A percentile compares a stretch with the other conserved stretches of the same genome.
Conservation (phyloP, 257 asterid species). For the Pogostemon cablin region DNA sequence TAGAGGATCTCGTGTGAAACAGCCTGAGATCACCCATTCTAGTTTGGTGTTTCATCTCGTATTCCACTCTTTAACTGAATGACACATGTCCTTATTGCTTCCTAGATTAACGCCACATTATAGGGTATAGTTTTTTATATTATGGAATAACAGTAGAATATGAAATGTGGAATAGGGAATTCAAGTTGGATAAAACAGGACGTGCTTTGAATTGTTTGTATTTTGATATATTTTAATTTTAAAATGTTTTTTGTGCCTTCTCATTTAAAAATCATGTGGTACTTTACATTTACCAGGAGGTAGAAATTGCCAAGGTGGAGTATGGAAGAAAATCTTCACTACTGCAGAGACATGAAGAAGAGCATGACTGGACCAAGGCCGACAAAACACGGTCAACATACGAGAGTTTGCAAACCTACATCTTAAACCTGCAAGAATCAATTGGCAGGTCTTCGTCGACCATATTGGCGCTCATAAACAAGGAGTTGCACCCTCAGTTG, state of each 20-base stretch:
- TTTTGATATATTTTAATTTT: not conserved
- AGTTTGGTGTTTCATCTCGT: too few species aligned
- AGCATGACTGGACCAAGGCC: slow-evolving; percentile 59
- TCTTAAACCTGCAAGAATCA: slow-evolving; percentile 63
- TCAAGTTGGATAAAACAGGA: too few species aligned
- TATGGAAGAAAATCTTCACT: slow-evolving; percentile 54
- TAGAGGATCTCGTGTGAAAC: slow-evolving; percentile 10
- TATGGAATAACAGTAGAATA: too few species aligned
- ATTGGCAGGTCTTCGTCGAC: slow-evolving; percentile 53
- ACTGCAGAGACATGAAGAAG: slow-evolving; percentile 68
- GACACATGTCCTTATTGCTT: too few species aligned
- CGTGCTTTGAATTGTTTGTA: too few species aligned
- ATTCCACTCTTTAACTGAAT: too few species aligned
- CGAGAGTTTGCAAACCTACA: slow-evolving; percentile 61
- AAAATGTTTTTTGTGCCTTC: not conserved
- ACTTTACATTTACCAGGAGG: slow-evolving; percentile 48
- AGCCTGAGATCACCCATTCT: not conserved
- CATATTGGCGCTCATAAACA: slow-evolving; percentile 54
- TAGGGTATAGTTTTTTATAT: slow-evolving; percentile 13
- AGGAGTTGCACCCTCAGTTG: slow-evolving; percentile 79
- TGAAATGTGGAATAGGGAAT: too few species aligned
- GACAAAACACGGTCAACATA: slow-evolving; percentile 61
- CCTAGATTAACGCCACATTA: too few species aligned
- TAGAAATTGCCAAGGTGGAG: slow-evolving; percentile 66
- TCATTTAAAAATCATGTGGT: not conserved